A percentile compares a stretch with the other conserved stretches of the same genome.
phyloP scores from a whole-genome alignment of 2,329 filamentous ascomycete genomes.

The Aspergillus tubingensis region DNA sequence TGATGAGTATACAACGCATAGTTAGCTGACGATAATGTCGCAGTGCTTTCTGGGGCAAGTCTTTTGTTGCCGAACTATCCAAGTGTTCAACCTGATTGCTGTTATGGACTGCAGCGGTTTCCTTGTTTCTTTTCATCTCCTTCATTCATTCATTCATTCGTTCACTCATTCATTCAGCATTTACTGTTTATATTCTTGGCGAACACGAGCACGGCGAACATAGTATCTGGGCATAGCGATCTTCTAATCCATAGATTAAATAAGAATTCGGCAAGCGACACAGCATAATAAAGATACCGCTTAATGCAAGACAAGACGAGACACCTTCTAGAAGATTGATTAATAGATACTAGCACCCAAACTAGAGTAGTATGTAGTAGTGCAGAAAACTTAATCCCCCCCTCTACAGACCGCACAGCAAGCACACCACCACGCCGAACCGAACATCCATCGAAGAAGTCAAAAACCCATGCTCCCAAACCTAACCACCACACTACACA shows the following conservation, averaged over 20 bases:
- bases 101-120: not conserved
- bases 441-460: not conserved
- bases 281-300: not conserved
- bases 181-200: not conserved
- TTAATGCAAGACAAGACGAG: not conserved
- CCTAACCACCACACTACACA: not conserved
- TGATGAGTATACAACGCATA: not conserved
- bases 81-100: not conserved
- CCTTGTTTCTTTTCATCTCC: not conserved
- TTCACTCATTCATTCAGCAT: not conserved
- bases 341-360: too few species aligned
- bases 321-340: too few species aligned
- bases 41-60: constrained; percentile 92
- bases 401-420: too few species aligned
- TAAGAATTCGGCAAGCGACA: not conserved
- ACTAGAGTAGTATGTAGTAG: not conserved
- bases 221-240: not conserved
- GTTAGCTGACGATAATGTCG: constrained; percentile 23
- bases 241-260: not conserved
- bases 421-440: not conserved
- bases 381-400: not conserved
- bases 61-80: constrained; percentile 79
- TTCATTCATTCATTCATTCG: not conserved
- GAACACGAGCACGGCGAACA: constrained; percentile 4
- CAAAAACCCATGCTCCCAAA: not conserved